Evolutionary conservation across 441 rosid species (phyloP).

Genomic region (Melastoma candidum): DNA sequence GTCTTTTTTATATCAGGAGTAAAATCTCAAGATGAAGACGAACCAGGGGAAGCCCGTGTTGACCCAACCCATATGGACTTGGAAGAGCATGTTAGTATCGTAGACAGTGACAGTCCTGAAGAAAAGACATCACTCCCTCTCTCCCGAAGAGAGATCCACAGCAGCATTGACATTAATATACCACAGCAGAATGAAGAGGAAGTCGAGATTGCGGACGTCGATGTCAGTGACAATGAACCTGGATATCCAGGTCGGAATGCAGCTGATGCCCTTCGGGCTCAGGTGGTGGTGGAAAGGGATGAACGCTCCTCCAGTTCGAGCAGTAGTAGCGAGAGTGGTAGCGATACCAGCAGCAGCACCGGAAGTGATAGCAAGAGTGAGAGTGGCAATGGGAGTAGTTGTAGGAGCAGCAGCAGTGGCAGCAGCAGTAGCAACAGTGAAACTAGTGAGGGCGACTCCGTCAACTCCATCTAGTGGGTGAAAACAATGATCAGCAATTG

Average conservation of each 20-base stretch:
- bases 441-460: conserved; percentile 28
- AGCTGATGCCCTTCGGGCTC: conserved; percentile 57
- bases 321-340: conserved; percentile 35
- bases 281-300: conserved; percentile 33
- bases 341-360: conserved; percentile 24
- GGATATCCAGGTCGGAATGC: conserved; percentile 35
- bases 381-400: conserved; percentile 21
- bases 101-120: conserved; percentile 21
- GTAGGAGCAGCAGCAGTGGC: conserved; percentile 14
- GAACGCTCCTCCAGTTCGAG: conserved; percentile 32
- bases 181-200: conserved; percentile 37
- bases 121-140: conserved; percentile 13
- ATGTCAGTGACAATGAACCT: conserved; percentile 31
- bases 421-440: conserved; percentile 29
- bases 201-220: conserved; percentile 52
- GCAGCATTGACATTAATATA: conserved; percentile 50
- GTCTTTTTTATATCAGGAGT: conserved; percentile 9
- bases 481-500: no score
- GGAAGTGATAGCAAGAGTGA: conserved; percentile 28
- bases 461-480: conserved; percentile 17
- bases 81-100: conserved; percentile 39
- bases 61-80: conserved; percentile 25
- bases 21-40: conserved; percentile 25
- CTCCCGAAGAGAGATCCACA: conserved; percentile 19
- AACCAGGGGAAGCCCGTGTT: conserved; percentile 12